phyloP scores from a whole-genome alignment of 2,329 filamentous ascomycete species.

The Trichoderma polysporum region DNA sequence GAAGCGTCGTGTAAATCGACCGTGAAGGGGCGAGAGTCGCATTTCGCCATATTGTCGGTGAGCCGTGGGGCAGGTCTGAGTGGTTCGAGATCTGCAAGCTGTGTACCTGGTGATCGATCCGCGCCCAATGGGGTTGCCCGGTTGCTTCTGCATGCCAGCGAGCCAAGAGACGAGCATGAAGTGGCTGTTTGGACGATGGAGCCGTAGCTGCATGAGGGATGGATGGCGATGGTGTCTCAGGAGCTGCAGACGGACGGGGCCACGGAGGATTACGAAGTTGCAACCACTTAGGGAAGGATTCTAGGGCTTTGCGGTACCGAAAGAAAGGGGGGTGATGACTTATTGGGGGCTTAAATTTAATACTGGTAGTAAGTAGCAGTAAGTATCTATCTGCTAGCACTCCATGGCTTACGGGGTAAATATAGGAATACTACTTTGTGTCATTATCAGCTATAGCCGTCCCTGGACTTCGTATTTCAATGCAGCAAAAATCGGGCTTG shows the following conservation, averaged over 20 bases:
- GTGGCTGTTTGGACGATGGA: background rate
- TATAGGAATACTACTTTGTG: no score
- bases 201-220: no score
- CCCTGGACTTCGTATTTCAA: background rate
- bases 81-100: background rate
- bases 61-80: background rate
- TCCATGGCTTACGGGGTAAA: no score
- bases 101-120: conserved; percentile 13
- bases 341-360: no score
- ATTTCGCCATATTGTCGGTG: conserved; percentile 17
- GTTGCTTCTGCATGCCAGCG: conserved; percentile 9
- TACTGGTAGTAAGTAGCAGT: no score
- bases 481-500: background rate
- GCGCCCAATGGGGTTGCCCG: conserved; percentile 1
- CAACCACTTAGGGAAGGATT: background rate
- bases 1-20: background rate
- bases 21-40: background rate
- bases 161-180: background rate
- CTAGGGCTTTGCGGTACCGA: background rate
- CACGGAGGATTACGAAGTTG: background rate
- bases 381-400: no score
- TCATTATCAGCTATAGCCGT: background rate
- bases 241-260: background rate
- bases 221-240: background rate
- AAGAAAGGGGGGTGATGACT: background rate